phyloP scores from a whole-genome alignment of 1,284 basidiomycete species.

The Trametes polyzona region DNA sequence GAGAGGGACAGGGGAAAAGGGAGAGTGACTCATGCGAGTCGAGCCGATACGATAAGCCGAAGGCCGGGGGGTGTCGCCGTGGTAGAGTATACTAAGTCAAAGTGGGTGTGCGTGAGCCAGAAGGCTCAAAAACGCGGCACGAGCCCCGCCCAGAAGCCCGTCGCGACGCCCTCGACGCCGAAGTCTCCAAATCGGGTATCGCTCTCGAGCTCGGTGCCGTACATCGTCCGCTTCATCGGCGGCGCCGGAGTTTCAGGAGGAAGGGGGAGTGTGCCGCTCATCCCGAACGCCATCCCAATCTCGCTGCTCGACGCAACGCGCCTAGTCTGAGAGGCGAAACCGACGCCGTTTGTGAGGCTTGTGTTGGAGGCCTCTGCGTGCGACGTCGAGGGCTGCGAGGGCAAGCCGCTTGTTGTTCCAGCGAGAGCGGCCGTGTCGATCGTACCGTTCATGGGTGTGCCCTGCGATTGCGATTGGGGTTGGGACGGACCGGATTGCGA shows the following conservation, averaged over 20 bases:
- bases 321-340: neutral
- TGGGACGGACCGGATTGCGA: too few species aligned
- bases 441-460: conserved; percentile 11
- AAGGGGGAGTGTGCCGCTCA: conserved; percentile 28
- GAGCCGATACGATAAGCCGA: conserved; percentile 7
- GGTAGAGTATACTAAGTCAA: conserved; percentile 1
- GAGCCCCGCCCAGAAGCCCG: conserved; percentile 58
- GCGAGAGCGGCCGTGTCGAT: conserved; percentile 28
- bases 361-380: conserved; percentile 7
- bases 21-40: neutral
- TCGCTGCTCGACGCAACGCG: conserved; percentile 31
- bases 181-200: conserved; percentile 83
- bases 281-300: conserved; percentile 31
- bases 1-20: neutral
- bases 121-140: conserved; percentile 33
- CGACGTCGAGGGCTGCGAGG: conserved; percentile 23
- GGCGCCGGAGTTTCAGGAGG: conserved; percentile 38
- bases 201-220: conserved; percentile 74
- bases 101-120: conserved; percentile 21
- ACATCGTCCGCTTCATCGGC: conserved; percentile 69
- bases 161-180: conserved; percentile 73
- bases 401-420: conserved; percentile 24
- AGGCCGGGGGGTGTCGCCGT: conserved; percentile 12
- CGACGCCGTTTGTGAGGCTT: neutral
- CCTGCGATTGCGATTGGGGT: conserved; percentile 12